Evolutionary conservation across 164 flowering plant genomes (phyloP).

Genomic region (Kingdonia uniflora): DNA sequence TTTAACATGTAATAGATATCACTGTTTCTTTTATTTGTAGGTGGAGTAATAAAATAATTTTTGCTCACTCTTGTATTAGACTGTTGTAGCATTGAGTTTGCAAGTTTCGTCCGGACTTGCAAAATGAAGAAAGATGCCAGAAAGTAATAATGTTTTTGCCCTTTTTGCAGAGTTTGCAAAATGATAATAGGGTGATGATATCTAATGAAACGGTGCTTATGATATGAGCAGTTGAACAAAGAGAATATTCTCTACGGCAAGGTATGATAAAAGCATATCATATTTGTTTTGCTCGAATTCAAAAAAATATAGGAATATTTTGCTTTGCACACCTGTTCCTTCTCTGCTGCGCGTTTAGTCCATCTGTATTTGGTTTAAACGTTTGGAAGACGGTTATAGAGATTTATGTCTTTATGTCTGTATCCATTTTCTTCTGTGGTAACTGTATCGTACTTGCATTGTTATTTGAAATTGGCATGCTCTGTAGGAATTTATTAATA

Average conservation of each 20-base stretch:
- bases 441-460: no score
- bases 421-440: no score
- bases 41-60: no score
- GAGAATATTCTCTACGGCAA: neutral
- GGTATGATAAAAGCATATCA: neutral
- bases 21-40: no score
- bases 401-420: no score
- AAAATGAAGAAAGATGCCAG: neutral
- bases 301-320: neutral
- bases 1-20: no score
- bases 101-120: neutral
- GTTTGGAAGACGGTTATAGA: neutral
- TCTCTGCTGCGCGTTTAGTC: neutral
- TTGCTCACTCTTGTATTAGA: no score
- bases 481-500: no score
- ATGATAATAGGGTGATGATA: constrained; percentile 66
- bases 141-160: neutral
- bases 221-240: constrained; percentile 22
- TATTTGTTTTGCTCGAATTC: neutral
- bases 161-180: constrained; percentile 52
- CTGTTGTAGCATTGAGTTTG: neutral
- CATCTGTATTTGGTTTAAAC: neutral
- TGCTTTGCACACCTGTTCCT: no score
- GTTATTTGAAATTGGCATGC: no score
- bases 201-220: constrained; percentile 49